phyloP scores from a whole-genome alignment of 768 basidiomycete genomes.

The Daedalea quercina region DNA sequence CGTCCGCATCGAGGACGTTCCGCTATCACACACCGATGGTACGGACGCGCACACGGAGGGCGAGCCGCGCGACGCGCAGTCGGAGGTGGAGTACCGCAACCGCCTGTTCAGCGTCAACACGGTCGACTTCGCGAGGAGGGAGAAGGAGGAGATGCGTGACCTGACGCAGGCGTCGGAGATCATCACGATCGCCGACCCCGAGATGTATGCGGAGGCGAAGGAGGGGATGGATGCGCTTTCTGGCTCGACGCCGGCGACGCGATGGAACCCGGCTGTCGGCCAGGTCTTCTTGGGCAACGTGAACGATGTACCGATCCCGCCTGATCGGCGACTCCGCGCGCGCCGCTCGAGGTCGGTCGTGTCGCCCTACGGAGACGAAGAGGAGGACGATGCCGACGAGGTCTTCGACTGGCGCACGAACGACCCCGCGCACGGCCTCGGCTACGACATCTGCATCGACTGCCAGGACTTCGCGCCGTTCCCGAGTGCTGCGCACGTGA shows the following conservation, averaged over 20 bases:
- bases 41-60: constrained; percentile 25
- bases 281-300: constrained; percentile 81
- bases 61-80: constrained; percentile 7
- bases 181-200: constrained; percentile 34
- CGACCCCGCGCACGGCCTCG: constrained; percentile 46
- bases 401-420: constrained; percentile 32
- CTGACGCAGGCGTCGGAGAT: constrained; percentile 82
- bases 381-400: constrained; percentile 18
- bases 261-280: constrained; percentile 52
- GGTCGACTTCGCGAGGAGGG: constrained; percentile 75
- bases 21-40: constrained; percentile 26
- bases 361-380: not conserved
- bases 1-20: constrained; percentile 39
- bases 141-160: constrained; percentile 87
- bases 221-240: constrained; percentile 12
- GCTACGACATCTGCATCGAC: constrained; percentile 85
- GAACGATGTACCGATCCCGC: constrained; percentile 56
- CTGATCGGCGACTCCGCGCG: constrained; percentile 11
- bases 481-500: constrained; percentile 57
- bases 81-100: constrained; percentile 1
- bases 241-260: constrained; percentile 31
- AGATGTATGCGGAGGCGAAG: not conserved
- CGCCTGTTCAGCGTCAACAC: constrained; percentile 40
- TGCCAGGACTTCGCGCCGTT: constrained; percentile 78
- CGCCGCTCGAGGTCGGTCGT: constrained; percentile 1